Evolutionary conservation across 2,329 filamentous ascomycete genomes (phyloP).

Genomic region (Alternaria brassicicola): DNA sequence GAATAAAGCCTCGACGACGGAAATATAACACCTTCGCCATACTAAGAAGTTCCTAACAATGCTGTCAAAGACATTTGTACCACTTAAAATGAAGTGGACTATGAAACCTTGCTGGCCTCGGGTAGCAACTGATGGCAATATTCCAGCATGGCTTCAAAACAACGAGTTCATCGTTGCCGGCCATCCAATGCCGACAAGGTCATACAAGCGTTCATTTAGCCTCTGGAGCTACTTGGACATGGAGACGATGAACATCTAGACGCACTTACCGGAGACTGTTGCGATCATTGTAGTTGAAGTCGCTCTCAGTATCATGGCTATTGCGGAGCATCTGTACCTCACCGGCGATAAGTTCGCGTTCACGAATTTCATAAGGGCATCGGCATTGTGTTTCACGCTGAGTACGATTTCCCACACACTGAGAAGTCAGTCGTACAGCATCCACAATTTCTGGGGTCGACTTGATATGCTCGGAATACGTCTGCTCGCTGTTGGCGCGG

Average conservation of each 20-base stretch:
- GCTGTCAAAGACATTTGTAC: too few relatives aligned
- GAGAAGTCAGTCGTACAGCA: slow-evolving; percentile 38
- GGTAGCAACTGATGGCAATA: not conserved
- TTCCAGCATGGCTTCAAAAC: not conserved
- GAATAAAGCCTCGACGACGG: too few relatives aligned
- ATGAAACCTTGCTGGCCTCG: not conserved
- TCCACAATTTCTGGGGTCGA: slow-evolving; percentile 36
- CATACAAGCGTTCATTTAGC: slow-evolving; percentile 4
- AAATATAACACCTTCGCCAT: too few relatives aligned
- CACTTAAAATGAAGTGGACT: too few relatives aligned
- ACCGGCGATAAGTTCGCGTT: not conserved
- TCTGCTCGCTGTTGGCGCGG: slow-evolving; percentile 3
- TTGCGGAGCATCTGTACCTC: not conserved
- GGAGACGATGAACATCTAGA: slow-evolving; percentile 9
- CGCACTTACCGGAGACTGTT: slow-evolving; percentile 2
- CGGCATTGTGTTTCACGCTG: not conserved
- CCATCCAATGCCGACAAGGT: not conserved
- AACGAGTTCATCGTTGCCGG: not conserved
- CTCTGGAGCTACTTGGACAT: slow-evolving; percentile 3
- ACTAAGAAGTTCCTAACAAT: too few relatives aligned
- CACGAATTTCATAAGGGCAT: not conserved
- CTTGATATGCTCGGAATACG: slow-evolving; percentile 41
- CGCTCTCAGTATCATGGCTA: not conserved
- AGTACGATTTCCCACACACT: slow-evolving; percentile 32
- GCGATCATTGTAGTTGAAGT: slow-evolving; percentile 17